Evolutionary conservation across 176 grass and related monocot species (phyloP).

Genomic region (Cenchrus fungigraminus): DNA sequence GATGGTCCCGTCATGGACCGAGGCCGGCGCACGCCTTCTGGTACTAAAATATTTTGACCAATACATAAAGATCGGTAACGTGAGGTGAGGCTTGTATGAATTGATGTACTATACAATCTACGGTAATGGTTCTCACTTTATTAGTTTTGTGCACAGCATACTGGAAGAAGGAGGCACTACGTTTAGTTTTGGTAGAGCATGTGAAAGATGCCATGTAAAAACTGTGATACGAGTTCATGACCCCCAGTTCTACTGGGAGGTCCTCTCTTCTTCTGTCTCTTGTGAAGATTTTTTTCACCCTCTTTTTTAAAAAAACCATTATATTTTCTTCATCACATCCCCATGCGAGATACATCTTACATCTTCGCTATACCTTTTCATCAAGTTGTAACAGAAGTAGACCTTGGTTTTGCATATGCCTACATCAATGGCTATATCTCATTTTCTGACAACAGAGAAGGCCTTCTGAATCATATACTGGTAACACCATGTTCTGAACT

Average conservation of each 20-base stretch:
- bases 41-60: slow-evolving; percentile 60
- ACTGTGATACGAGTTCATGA: slow-evolving; percentile 64
- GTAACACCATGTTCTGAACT: slow-evolving; percentile 40
- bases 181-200: slow-evolving; percentile 55
- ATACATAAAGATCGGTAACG: slow-evolving; percentile 65
- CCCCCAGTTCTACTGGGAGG: slow-evolving; percentile 90
- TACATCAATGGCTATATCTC: slow-evolving; percentile 81
- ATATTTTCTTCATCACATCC: background rate
- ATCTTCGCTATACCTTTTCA: background rate
- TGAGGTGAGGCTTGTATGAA: slow-evolving; percentile 58
- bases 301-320: background rate
- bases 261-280: background rate
- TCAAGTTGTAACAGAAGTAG: slow-evolving; percentile 68
- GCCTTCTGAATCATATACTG: slow-evolving; percentile 75
- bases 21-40: no score
- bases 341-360: background rate
- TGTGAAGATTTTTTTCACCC: background rate
- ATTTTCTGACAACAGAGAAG: slow-evolving; percentile 21
- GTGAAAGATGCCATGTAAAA: slow-evolving; percentile 11
- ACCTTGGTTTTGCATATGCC: slow-evolving; percentile 78
- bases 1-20: no score
- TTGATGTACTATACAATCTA: background rate
- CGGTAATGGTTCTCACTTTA: background rate
- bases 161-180: slow-evolving; percentile 76
- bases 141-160: slow-evolving; percentile 36